Evolutionary conservation across 1,139 yeast species (phyloP), one percentile per base, ranked within the genome.

Genomic region (Waltiozyma sp.): DNA sequence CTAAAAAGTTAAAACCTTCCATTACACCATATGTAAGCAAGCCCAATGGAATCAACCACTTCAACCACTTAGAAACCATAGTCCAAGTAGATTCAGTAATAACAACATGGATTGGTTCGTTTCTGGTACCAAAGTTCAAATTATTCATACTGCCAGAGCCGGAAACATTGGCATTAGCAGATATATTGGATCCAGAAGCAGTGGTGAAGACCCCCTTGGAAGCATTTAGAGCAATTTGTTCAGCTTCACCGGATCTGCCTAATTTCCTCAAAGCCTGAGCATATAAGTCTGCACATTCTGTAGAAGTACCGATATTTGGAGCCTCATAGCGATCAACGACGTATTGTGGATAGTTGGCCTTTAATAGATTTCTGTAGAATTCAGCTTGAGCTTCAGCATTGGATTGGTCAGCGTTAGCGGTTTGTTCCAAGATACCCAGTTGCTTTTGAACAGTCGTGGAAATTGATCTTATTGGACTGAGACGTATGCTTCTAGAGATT

Each of bases 321-420:
- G 95, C 81, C 60, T 91, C 97, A 61, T 76, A 93, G 47, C 99
- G 74, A 45, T 93, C 83, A 9, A 88, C 88, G 8, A 91, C 96
- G 44, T 91, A 80, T 52, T 88, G 95, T 11, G 98, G 97, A 59
- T 88, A 89, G 63, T 84, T 83, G 41, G 89, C 74, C 44, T 75
- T 75, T 52, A 91, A 62, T 43, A 89, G 66, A 19, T 77, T 70
- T 50, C 73, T 73, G 66, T 91, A 91, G 55, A 91, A 89, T 46
- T 77, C 81, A 1, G 93, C 88, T 63, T 91, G 98, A 10, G 75
- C 70, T 5, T 57, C 65, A 1, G 96, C 72, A 60, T 85, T 82
- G 39, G 69, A 64, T 42, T 85, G 62, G 45, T 83, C 82, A 46
- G 71, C 66, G 62, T 91, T 91, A 39, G 98, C 98, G 19, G 72